phyloP scores from a whole-genome alignment of 2,329 filamentous ascomycete species.

The Colletotrichum sp. region DNA sequence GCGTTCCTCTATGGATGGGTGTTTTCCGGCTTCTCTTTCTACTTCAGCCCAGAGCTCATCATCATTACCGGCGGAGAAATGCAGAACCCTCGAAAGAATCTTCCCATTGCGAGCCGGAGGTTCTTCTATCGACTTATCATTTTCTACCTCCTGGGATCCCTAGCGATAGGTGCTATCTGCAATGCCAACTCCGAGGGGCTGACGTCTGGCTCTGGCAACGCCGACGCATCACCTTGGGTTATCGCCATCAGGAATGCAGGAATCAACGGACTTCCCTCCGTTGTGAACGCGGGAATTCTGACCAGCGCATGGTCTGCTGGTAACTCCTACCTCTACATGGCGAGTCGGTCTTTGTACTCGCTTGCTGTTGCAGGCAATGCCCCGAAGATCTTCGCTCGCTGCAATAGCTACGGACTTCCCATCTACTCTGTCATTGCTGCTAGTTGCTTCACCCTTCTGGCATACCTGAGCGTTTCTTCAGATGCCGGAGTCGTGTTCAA shows the following conservation, averaged over 20 bases:
- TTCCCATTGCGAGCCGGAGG: slow-evolving; percentile 27
- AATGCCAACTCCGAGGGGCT: slow-evolving; percentile 56
- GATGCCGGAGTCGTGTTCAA: slow-evolving; percentile 64
- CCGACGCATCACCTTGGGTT: slow-evolving; percentile 52
- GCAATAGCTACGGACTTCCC: not conserved
- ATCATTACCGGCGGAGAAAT: slow-evolving; percentile 28
- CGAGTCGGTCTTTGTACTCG: slow-evolving; percentile 57
- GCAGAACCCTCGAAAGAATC: slow-evolving; percentile 49
- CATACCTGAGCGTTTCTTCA: slow-evolving; percentile 64
- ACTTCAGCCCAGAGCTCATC: slow-evolving; percentile 24
- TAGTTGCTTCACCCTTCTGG: slow-evolving; percentile 63
- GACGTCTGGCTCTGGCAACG: slow-evolving; percentile 18
- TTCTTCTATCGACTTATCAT: slow-evolving; percentile 29
- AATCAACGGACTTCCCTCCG: slow-evolving; percentile 54
- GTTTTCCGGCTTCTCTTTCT: slow-evolving; percentile 24
- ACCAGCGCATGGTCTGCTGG: slow-evolving; percentile 54
- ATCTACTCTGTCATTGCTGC: slow-evolving; percentile 44
- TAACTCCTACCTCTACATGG: slow-evolving; percentile 60
- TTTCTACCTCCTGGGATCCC: slow-evolving; percentile 53
- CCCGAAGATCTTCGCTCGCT: slow-evolving; percentile 46
- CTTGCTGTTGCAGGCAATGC: slow-evolving; percentile 57
- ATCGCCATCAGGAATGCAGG: slow-evolving; percentile 56
- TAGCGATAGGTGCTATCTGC: slow-evolving; percentile 58
- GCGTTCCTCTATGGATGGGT: slow-evolving; percentile 25
- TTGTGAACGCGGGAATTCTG: slow-evolving; percentile 60